Base-by-base conservation (phyloP, 768 basidiomycete genomes). In the Pisolithus marmoratus region DNA sequence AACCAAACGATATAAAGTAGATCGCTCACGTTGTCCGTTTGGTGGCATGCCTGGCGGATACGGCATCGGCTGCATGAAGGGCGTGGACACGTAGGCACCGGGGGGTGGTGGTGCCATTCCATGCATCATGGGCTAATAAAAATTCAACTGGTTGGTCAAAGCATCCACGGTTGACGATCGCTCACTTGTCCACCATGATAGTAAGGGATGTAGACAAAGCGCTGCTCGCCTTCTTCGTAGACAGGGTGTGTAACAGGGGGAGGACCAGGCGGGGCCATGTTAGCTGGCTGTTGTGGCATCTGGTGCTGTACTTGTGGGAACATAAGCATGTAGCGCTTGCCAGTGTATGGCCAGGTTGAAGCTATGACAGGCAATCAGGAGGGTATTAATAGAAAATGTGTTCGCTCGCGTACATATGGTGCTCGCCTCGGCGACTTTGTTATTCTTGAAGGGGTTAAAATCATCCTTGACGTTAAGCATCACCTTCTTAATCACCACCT, bases 401-500 rank as follows among this genome's bases (percentile, higher is more conserved):
- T 22, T 9, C 41, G 24, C 23, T n/a, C n/a, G 80, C 92, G 60
- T 65, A 94, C 93, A 69, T 56, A 91, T 79, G 63, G 82, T 77
- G 23, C 79, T 70, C 7, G 93, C 81, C 49, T 90, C 90, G 8
- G 75, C 79, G 24, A 93, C 83, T 66, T 90, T 90, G 63, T 81
- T 80, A 61, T 86, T 82, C 71, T 90, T 91, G 81, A 95, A 96
- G 15, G 95, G 94, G 67, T 94, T 96, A 66, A 99, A 99, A 64
- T 97, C 95, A 60, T 96, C 92, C 72, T 95, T 91, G 68, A 95
- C 81, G 64, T 91, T 87, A 34, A 94, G 86, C 3, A 78, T 63
- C 49, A 76, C 79, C 71, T 87, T 90, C 77, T 92, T 92, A 66
- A 84, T 15, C 14, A 34, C 80, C 19, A 74, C 66, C 34, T 87